Evolutionary conservation across 257 asterid genomes (phyloP).

Genomic region (Ilex aquifolium): DNA sequence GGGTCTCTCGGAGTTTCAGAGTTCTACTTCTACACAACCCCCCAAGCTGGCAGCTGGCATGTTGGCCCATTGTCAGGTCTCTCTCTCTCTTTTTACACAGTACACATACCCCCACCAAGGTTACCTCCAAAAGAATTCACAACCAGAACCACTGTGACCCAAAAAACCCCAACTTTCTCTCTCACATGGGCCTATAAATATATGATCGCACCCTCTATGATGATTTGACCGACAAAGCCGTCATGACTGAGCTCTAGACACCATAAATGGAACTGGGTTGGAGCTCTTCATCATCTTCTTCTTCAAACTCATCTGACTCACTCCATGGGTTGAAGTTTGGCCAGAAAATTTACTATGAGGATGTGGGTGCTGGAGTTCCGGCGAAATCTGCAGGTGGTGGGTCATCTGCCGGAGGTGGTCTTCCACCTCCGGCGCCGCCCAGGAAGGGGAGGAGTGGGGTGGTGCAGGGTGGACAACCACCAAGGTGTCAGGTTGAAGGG

Average conservation of each 20-base stretch:
- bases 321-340: conserved; percentile 71
- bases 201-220: conserved; percentile 11
- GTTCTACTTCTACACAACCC: conserved; percentile 19
- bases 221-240: conserved; percentile 14
- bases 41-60: conserved; percentile 29
- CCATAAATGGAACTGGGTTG: conserved; percentile 62
- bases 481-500: conserved; percentile 95
- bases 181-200: no score
- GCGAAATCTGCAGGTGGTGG: conserved; percentile 22
- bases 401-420: conserved; percentile 17
- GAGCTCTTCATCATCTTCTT: conserved; percentile 35
- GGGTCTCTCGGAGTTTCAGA: not conserved
- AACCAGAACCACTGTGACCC: no score
- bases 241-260: conserved; percentile 45
- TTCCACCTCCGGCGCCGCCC: conserved; percentile 43
- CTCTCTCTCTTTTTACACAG: conserved; percentile 30
- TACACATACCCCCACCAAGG: not conserved
- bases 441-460: conserved; percentile 54
- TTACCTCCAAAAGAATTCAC: no score
- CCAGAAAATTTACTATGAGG: conserved; percentile 76
- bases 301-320: conserved; percentile 38
- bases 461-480: conserved; percentile 56
- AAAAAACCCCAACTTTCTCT: no score
- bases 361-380: conserved; percentile 33
- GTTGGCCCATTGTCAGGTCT: conserved; percentile 51